Base-by-base conservation (phyloP, 495 filamentous ascomycete genomes). In the Penicillium paxilli region DNA sequence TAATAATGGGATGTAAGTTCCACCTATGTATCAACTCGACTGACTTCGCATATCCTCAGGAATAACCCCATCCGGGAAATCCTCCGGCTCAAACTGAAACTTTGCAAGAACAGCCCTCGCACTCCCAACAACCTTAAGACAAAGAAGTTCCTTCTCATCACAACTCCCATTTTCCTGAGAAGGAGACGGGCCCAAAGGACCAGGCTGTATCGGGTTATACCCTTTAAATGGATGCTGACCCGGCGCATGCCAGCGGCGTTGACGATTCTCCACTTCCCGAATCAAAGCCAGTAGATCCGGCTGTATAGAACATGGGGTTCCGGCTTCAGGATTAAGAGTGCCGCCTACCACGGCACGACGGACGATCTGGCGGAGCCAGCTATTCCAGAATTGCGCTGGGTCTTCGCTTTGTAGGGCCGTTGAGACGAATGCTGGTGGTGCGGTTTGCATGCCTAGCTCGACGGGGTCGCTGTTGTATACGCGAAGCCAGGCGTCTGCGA, bases 401-500 rank as follows among this genome's bases (percentile, higher is more conserved):
- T 74, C 56, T 3, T 54, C 45, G 35, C 62, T 64, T 48, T 70
- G 61, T 10, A 51, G 60, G 1, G 70, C 52, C n/a, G 38, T 51
- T 11, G 67, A 44, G 19, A 63, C 55, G 49, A 65, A 74, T 10
- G 66, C 61, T 11, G 72, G 58, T 3, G 71, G 59, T 21, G 71
- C 68, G 10, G 70, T 51, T 44, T 74, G 67, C 47, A 56, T 63
- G 3, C 75, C 75, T 10, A 78, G 60, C 10, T 73, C 67, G 23
- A 52, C 49, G 12, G 73, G 49, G 20, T 76, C 66, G 19, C 66
- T 59, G 22, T 71, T 64, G 10, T 59, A 71, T 11, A 77, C 64
- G 8, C 72, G 69, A 5, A 73, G 58, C 76, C 76, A 90, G 3
- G 80, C 74, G 62, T 86, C 78, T 17, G 82, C 82, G 24, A 86